Percentiles rank a stretch among this genome's conserved stretches.
phyloP scores from a whole-genome alignment of 176 grass and related monocot genomes.

The Juncus inflexus region DNA sequence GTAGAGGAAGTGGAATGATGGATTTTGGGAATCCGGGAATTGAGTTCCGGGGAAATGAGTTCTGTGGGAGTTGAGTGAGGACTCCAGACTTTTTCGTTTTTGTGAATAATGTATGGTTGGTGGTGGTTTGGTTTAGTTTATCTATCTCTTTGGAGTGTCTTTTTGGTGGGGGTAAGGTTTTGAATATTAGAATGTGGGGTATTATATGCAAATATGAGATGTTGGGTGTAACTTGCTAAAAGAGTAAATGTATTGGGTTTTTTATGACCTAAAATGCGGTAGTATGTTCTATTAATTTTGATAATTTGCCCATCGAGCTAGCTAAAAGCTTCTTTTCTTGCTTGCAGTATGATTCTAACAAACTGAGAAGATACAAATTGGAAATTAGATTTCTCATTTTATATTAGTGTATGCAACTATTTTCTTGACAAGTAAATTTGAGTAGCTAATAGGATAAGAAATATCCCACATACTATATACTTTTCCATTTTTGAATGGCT shows the following conservation, averaged over 20 bases:
- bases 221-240: conserved; percentile 5
- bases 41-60: too few species aligned
- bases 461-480: too few species aligned
- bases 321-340: not conserved
- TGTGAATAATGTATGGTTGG: conserved; percentile 9
- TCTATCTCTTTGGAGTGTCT: not conserved
- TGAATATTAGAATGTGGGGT: conserved; percentile 20
- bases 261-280: conserved; percentile 7
- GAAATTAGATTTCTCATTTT: too few species aligned
- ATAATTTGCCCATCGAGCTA: not conserved
- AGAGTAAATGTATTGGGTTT: conserved; percentile 49
- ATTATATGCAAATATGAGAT: conserved; percentile 24
- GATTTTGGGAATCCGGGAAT: too few species aligned
- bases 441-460: too few species aligned
- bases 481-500: too few species aligned
- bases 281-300: conserved; percentile 27
- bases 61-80: too few species aligned
- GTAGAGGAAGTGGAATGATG: conserved; percentile 24
- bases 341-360: not conserved
- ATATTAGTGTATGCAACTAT: too few species aligned
- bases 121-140: conserved; percentile 5
- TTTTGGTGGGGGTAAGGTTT: not conserved
- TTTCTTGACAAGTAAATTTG: too few species aligned
- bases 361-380: too few species aligned
- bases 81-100: conserved; percentile 9